Percentiles rank a stretch among this genome's conserved stretches.
These are phyloP conservation scores for Exutisphaerella laricina DNA, from an alignment of 2,329 filamentous ascomycete genomes.

Conservation along the genomic window DNA sequence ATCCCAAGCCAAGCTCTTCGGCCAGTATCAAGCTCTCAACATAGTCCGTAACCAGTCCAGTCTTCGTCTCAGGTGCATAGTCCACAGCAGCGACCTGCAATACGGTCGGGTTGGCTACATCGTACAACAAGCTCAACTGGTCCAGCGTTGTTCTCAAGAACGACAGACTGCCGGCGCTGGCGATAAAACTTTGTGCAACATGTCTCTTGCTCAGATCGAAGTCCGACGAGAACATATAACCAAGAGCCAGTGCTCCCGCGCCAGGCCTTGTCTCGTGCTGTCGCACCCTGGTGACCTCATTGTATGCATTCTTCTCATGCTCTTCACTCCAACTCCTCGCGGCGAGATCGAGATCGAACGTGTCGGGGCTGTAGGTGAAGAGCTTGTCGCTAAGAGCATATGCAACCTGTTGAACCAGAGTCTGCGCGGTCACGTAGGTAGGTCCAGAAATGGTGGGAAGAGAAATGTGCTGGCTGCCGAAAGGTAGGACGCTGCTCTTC, in stretches of 20 bases:
- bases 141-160: constrained; percentile 80
- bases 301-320: constrained; percentile 72
- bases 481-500: constrained; percentile 47
- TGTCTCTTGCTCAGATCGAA: constrained; percentile 88
- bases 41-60: constrained; percentile 82
- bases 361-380: constrained; percentile 92
- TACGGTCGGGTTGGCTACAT: constrained; percentile 85
- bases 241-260: constrained; percentile 83
- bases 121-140: constrained; percentile 85
- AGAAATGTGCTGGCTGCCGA: constrained; percentile 47
- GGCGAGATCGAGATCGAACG: constrained; percentile 83
- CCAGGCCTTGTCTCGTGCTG: constrained; percentile 81
- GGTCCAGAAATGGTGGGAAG: constrained; percentile 67
- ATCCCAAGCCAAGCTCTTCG: constrained; percentile 82
- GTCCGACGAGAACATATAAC: constrained; percentile 96
- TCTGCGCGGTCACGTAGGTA: constrained; percentile 88
- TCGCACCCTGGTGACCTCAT: constrained; percentile 70
- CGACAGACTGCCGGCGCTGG: constrained; percentile 74
- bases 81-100: constrained; percentile 89
- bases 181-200: constrained; percentile 85
- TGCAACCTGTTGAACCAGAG: constrained; percentile 90
- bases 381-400: constrained; percentile 95
- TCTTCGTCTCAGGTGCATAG: constrained; percentile 58
- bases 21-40: constrained; percentile 70
- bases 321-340: constrained; percentile 69